Percentiles rank a stretch among this genome's conserved stretches.
Conservation (phyloP, 352 stramenopile species). For the Globisporangium acanthophoron region DNA sequence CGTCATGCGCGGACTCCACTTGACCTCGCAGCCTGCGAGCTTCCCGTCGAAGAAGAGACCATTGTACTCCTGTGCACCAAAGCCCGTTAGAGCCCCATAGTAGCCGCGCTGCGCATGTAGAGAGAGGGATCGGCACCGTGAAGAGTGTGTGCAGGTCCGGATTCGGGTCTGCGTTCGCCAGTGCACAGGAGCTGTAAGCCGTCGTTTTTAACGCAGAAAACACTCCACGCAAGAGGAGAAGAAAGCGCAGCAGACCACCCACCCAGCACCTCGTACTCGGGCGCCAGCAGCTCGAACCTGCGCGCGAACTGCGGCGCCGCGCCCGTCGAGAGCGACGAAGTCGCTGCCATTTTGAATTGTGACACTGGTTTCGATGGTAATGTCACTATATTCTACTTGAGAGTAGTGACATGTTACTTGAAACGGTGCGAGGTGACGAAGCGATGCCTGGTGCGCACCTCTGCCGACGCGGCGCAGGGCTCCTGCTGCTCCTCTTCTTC, state of each 20-base stretch:
- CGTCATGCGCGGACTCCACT: constrained; percentile 89
- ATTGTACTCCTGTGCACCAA: constrained; percentile 55
- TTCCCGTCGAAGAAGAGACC: constrained; percentile 75
- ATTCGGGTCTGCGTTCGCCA: constrained; percentile 54
- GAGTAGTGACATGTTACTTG: no score
- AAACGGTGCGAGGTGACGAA: no score
- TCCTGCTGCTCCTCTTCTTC: background rate
- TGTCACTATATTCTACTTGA: no score
- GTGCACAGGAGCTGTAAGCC: background rate
- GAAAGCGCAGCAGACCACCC: background rate
- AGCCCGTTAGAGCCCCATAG: background rate
- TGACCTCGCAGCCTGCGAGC: constrained; percentile 76
- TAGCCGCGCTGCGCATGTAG: background rate
- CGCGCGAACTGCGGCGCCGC: constrained; percentile 1
- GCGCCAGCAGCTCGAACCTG: constrained; percentile 45
- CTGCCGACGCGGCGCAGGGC: no score
- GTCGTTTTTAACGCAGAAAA: background rate
- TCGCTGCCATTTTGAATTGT: background rate
- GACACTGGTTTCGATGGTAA: background rate
- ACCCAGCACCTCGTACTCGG: constrained; percentile 72
- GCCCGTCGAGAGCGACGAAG: background rate
- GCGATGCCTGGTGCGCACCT: no score
- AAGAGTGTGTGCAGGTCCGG: constrained; percentile 80
- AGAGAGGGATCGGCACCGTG: constrained; percentile 17
- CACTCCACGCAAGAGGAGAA: background rate